Conservation (phyloP, 768 basidiomycete species). For the Naganishia kalamii region DNA sequence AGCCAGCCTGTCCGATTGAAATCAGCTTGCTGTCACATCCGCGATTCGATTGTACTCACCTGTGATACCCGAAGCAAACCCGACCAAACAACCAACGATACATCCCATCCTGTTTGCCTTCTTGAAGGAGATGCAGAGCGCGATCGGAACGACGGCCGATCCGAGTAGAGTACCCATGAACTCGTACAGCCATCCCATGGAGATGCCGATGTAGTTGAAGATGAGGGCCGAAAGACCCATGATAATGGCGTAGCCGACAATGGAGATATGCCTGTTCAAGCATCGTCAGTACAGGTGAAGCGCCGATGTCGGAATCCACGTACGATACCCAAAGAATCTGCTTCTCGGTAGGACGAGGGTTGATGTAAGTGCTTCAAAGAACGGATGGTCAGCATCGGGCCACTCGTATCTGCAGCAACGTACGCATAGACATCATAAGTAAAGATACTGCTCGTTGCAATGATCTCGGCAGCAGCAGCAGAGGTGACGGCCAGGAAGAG, state of each 20-base stretch:
- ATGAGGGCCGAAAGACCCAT: conserved; percentile 78
- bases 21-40: neutral
- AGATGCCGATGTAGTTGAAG: conserved; percentile 84
- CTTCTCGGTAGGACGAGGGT: conserved; percentile 64
- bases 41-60: neutral
- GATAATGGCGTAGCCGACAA: conserved; percentile 46
- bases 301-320: neutral
- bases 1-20: conserved; percentile 62
- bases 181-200: conserved; percentile 83
- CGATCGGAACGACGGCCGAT: conserved; percentile 78
- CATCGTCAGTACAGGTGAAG: neutral
- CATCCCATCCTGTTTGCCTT: conserved; percentile 82
- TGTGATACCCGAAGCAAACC: conserved; percentile 61
- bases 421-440: conserved; percentile 72
- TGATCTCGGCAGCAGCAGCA: conserved; percentile 81
- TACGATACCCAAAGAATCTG: conserved; percentile 38
- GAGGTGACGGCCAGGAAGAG: conserved; percentile 74
- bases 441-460: conserved; percentile 75
- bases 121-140: conserved; percentile 74
- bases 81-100: conserved; percentile 63
- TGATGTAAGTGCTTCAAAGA: conserved; percentile 57
- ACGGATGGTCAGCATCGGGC: neutral
- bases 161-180: conserved; percentile 47
- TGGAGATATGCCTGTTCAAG: conserved; percentile 14
- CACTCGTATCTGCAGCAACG: neutral